Base-by-base conservation (phyloP, 2,329 filamentous ascomycete species). In the Epicoccum nigrum region DNA sequence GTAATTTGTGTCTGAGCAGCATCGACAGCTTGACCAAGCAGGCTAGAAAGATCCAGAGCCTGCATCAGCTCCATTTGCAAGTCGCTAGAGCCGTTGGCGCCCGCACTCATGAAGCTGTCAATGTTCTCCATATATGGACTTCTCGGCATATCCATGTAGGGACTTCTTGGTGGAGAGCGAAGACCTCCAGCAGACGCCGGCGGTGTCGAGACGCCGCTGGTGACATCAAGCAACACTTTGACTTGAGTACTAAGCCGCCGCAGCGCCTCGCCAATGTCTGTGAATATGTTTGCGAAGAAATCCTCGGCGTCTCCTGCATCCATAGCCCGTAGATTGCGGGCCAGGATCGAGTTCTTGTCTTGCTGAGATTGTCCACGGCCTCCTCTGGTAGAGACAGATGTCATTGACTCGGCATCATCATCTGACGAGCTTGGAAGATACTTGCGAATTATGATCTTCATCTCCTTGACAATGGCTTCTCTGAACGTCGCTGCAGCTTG, bases 191-290 rank as follows among this genome's bases (percentile, higher is more conserved):
- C 56, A 64, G 72, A 54, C 3, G 72, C 64, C 3, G 77, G 76
- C 12, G 74, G 75, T 25, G 78, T 70, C 15, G 82, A 79, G 43
- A 89, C 81, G 11, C 85, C 87, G 69, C 92, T 96, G 1, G 92
- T 94, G 16, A 96, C 89, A 72, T 99, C 94, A 8, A 99, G 80
- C n/a, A 99, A 76, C 8, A 97, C 86, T 72, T 99, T 99, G 47
- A 94, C 89, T 70, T 97, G 93, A 0, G 91, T 92, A 15, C 90
- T 91, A 7, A 97, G 77, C 64, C 94, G 83, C 49, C 94, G 83
- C 39, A 99, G 72, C 3, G 90, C 90, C 76, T 99, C 94, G 4
- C 93, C 88, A 7, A 97, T 87, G 27, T 89, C 86, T 15, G 92
- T 88, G 67, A 97, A 99, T 13, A 96, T 88, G 50, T 85, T 89